These are phyloP conservation scores for Boletus reticulatus DNA, from an alignment of 768 basidiomycete species.

Conservation along the genomic window DNA sequence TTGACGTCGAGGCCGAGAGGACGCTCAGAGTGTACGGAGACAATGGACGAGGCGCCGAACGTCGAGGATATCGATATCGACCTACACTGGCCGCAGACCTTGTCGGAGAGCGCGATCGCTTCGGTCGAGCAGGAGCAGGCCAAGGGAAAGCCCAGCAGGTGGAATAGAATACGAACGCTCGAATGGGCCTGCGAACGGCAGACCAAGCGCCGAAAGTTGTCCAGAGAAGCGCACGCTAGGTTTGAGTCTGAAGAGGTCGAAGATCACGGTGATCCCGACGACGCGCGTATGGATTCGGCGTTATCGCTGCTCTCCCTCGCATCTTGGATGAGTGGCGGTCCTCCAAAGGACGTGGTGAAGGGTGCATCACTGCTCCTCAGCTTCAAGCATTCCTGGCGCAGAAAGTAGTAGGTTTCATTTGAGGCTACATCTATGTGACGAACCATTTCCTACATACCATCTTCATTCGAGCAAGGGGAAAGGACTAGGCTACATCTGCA, in stretches of 20 bases:
- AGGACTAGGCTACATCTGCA: conserved; percentile 29
- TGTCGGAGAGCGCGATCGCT: neutral
- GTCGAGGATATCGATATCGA: conserved; percentile 5
- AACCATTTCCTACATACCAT: conserved; percentile 25
- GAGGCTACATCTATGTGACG: conserved; percentile 18
- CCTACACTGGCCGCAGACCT: neutral
- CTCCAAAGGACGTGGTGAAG: conserved; percentile 23
- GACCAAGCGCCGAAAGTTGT: conserved; percentile 35
- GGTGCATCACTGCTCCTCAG: conserved; percentile 30
- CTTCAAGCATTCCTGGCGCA: conserved; percentile 29
- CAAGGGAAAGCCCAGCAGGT: conserved; percentile 4
- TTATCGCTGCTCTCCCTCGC: conserved; percentile 32
- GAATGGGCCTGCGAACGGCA: conserved; percentile 47
- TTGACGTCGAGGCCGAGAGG: conserved; percentile 10
- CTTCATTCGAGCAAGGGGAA: conserved; percentile 14
- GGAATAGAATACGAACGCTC: conserved; percentile 33
- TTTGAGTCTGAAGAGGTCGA: conserved; percentile 19
- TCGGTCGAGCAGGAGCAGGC: conserved; percentile 6
- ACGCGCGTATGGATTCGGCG: conserved; percentile 24
- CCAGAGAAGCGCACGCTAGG: conserved; percentile 14
- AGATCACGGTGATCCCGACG: conserved; percentile 3
- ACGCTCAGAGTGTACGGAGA: neutral
- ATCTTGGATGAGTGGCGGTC: conserved; percentile 2
- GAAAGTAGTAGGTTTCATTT: conserved; percentile 20
- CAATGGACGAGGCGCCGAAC: neutral